A percentile compares a stretch with the other conserved stretches of the same genome.
Conservation (phyloP, 2,329 filamentous ascomycete genomes). For the Claviceps quebecensis region DNA sequence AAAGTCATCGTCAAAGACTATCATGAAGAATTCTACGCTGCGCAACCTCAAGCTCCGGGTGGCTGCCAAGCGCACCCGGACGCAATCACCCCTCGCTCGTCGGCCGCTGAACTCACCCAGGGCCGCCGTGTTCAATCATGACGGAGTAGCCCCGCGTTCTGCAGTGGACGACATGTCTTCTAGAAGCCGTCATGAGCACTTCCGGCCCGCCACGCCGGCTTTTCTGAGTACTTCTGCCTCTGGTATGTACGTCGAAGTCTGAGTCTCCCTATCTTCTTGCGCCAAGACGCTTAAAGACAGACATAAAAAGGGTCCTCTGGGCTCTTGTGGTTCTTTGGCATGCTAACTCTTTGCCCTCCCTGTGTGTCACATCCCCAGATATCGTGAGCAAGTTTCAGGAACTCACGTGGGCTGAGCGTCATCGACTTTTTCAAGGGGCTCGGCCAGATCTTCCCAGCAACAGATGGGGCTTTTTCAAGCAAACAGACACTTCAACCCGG, state of each 20-base stretch:
- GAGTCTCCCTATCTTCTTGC: neutral
- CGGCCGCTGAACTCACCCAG: constrained; percentile 15
- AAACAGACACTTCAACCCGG: constrained; percentile 16
- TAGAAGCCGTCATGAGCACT: constrained; percentile 2
- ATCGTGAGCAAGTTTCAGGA: constrained; percentile 39
- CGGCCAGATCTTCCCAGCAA: constrained; percentile 21
- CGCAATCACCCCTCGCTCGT: constrained; percentile 23
- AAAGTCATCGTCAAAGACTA: constrained; percentile 11
- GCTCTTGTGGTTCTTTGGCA: neutral
- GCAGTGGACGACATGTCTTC: constrained; percentile 8
- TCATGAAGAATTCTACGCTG: constrained; percentile 25
- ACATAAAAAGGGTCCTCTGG: neutral
- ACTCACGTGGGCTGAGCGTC: constrained; percentile 37
- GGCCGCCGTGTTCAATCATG: constrained; percentile 22
- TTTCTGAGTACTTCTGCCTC: constrained; percentile 24
- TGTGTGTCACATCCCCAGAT: constrained; percentile 19
- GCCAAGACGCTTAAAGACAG: neutral
- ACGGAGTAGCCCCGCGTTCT: constrained; percentile 18
- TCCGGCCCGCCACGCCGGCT: constrained; percentile 20
- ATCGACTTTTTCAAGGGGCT: constrained; percentile 27
- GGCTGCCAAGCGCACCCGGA: constrained; percentile 31
- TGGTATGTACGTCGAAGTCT: constrained; percentile 13
- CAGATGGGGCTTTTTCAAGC: constrained; percentile 23
- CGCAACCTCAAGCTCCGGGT: constrained; percentile 30
- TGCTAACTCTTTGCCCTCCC: neutral